Evolutionary conservation across 768 basidiomycete species (phyloP).

Genomic region (Leccinum broughii): DNA sequence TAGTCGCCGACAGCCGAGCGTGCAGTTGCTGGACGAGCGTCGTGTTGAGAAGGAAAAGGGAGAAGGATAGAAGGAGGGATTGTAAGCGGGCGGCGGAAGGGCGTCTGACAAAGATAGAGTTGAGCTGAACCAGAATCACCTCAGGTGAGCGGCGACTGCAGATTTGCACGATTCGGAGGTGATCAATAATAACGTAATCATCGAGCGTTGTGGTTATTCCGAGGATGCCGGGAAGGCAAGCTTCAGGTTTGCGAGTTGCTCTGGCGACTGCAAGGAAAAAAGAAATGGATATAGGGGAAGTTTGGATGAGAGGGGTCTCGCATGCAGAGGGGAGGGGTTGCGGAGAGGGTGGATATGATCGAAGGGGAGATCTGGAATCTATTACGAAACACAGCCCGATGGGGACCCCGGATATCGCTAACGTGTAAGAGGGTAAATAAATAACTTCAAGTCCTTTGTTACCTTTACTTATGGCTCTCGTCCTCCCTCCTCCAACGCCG

Average conservation of each 20-base stretch:
- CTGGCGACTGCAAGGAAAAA: too few relatives aligned
- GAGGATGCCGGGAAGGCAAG: not conserved
- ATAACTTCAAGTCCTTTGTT: conserved; percentile 9
- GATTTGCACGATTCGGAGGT: not conserved
- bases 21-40: not conserved
- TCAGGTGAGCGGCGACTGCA: conserved; percentile 1
- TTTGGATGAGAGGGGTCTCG: not conserved
- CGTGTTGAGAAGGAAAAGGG: not conserved
- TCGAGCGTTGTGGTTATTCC: not conserved
- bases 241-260: not conserved
- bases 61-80: not conserved
- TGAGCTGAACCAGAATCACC: not conserved
- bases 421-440: conserved; percentile 5
- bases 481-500: conserved; percentile 1
- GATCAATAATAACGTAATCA: not conserved
- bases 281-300: not conserved
- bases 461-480: conserved; percentile 7
- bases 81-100: not conserved
- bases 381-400: conserved; percentile 18
- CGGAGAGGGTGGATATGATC: not conserved
- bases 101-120: not conserved
- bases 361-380: conserved; percentile 20
- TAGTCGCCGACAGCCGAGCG: not conserved
- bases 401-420: conserved; percentile 23
- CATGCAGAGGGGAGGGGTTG: conserved; percentile 2